Evolutionary conservation across 345 rosid species (phyloP), one percentile per base, ranked within the genome.

Genomic region (Linum tenue): DNA sequence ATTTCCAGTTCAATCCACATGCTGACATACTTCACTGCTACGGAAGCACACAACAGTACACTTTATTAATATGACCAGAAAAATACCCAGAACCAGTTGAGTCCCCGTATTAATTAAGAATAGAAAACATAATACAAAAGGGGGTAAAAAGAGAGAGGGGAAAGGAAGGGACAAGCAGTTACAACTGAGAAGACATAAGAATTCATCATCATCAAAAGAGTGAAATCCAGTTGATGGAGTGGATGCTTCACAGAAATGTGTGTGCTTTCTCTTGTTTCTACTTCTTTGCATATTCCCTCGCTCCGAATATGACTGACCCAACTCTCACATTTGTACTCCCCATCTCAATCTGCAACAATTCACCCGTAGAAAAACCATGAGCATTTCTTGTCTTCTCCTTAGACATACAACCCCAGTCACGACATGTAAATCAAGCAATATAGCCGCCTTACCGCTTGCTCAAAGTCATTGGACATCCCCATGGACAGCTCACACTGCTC

Each of bases 381-480:
- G 4, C 15, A 59, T 35, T 22, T 59, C 17, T 15, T 15, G 7
- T 15, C 17, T 15, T 70, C 12, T 8, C 12, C 31, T 1, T 22
- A 64, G 35, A 70, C 55, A 39, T 38, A 68, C 42, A 55, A 39
- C 2, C 15, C 39, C 72, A 41, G 14, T 8, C 17, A 6, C 42
- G 16, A 14, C 14, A 53, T 39, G 57, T 16, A 17, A n/a, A 2
- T 44, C 7, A 22, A 42, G 3, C 31, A 36, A 5, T 38, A 5
- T 15, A 17, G 53, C 8, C 38, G 70, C 16, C 97, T 85, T 83
- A 94, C 99, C 1, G 99, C 99, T 73, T 65, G 87, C 72, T 94
- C 97, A 63, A 94, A 94, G 79, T 94, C 97, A 66, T 82, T 72
- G 0, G 96, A 94, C 99, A 94, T 94, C 64, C 99, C 99, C 97